Evolutionary conservation across 2,329 filamentous ascomycete genomes (phyloP), one percentile per base, ranked within the genome.

Genomic region (Incumbomyces delicatus): DNA sequence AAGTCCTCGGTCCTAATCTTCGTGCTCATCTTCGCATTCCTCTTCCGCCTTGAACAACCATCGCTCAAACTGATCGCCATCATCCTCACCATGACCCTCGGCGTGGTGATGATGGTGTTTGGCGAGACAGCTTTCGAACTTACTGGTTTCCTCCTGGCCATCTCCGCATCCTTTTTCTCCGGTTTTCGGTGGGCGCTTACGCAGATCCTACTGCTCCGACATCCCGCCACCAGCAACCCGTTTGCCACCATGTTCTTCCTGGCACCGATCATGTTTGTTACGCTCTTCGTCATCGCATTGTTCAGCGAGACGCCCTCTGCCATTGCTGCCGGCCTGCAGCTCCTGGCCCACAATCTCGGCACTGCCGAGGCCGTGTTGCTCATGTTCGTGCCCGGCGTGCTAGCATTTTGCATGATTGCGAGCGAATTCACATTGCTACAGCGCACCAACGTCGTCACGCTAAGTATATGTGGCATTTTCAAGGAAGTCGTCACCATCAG

Each of bases 121-220:
- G 92, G 90, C 50, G 92, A 98, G 67, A 82, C 94, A 32, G 81
- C 87, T 41, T 98, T 98, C 67, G 81, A 88, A 57, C 73, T 83
- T 0, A 74, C 87, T 27, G 92, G 92, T 35, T 98, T 98, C 65
- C 67, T 87, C 39, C 82, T 98, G 53, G 85, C 96, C 67, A 96
- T 98, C 65, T 81, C 83, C 0, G 89, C 92, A 11, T 87, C 88
- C 44, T 92, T 94, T 68, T 95, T 95, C 63, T 95, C 88, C 1
- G 92, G 92, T 46, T 95, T 98, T 70, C 83, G 92, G 58, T 98
- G 92, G 92, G 87, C 80, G n/a, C 71, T 98, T n/a, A 96, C 92
- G 0, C 92, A 98, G 63, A 95, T 98, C 50, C 78, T 98, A 3
- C 78, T 98, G 6, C 78, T 96, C 22, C 84, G 89, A 57, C 94